These are phyloP conservation scores for Sesbania bispinosa DNA, from an alignment of 306 rosid genomes.

Conservation along the genomic window DNA sequence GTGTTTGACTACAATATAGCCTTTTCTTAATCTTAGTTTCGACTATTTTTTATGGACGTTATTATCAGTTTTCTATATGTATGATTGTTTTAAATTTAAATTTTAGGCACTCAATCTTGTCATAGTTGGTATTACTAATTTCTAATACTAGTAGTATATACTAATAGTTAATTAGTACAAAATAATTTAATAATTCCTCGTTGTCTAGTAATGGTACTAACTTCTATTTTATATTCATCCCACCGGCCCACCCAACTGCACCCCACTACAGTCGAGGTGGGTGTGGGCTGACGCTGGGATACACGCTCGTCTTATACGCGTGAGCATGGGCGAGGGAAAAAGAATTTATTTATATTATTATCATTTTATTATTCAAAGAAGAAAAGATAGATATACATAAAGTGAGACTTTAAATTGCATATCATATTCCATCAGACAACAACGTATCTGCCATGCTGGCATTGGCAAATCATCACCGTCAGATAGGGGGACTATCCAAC, in stretches of 20 bases:
- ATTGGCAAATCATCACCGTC: constrained; percentile 19
- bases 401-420: constrained; percentile 34
- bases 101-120: not conserved
- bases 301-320: constrained; percentile 20
- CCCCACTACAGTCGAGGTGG: constrained; percentile 15
- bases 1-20: no score
- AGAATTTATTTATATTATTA: constrained; percentile 10
- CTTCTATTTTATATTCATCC: constrained; percentile 2
- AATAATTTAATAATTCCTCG: not conserved
- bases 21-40: no score
- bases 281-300: not conserved
- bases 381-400: constrained; percentile 16
- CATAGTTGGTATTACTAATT: not conserved
- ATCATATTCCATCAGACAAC: constrained; percentile 30
- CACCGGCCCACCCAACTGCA: constrained; percentile 24
- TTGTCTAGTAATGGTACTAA: not conserved
- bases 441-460: constrained; percentile 54
- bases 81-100: not conserved
- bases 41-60: no score
- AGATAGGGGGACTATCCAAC: constrained; percentile 5
- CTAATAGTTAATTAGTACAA: not conserved
- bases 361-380: not conserved
- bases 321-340: not conserved
- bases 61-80: no score
- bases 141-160: not conserved